A percentile compares a stretch with the other conserved stretches of the same genome.
These are phyloP conservation scores for Exophiala sp. DNA, from an alignment of 2,329 filamentous ascomycete genomes.

Conservation along the genomic window DNA sequence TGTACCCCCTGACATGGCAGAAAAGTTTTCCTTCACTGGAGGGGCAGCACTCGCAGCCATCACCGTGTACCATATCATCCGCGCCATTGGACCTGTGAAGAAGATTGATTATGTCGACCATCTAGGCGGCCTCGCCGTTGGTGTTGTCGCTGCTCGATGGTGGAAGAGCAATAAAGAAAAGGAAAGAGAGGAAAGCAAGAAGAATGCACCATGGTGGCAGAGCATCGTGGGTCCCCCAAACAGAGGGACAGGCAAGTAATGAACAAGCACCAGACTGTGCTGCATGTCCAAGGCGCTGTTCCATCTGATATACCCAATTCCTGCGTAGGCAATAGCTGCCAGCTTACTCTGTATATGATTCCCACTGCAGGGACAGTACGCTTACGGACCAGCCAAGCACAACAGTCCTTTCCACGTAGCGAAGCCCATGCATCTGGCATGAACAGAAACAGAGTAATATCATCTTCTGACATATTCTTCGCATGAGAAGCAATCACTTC, in stretches of 20 bases:
- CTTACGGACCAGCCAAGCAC: too few relatives aligned
- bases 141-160: slow-evolving; percentile 31
- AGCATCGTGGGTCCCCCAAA: neutral
- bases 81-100: slow-evolving; percentile 31
- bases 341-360: too few relatives aligned
- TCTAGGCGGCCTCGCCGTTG: slow-evolving; percentile 39
- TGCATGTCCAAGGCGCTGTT: neutral
- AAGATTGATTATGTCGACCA: slow-evolving; percentile 41
- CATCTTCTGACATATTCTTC: too few relatives aligned
- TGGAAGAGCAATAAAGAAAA: slow-evolving; percentile 14
- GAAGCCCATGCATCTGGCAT: too few relatives aligned
- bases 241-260: slow-evolving; percentile 4
- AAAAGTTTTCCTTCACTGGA: slow-evolving; percentile 40
- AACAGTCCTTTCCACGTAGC: too few relatives aligned
- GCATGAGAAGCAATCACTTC: too few relatives aligned
- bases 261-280: neutral
- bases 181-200: slow-evolving; percentile 3
- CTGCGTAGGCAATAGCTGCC: too few relatives aligned
- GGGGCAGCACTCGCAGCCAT: slow-evolving; percentile 36
- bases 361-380: too few relatives aligned
- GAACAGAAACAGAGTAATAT: too few relatives aligned
- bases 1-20: slow-evolving; percentile 37
- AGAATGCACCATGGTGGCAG: neutral
- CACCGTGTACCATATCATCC: slow-evolving; percentile 35
- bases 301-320: too few relatives aligned